phyloP scores from a whole-genome alignment of 2,329 filamentous ascomycete species.

The Trichocomaceae sp. region DNA sequence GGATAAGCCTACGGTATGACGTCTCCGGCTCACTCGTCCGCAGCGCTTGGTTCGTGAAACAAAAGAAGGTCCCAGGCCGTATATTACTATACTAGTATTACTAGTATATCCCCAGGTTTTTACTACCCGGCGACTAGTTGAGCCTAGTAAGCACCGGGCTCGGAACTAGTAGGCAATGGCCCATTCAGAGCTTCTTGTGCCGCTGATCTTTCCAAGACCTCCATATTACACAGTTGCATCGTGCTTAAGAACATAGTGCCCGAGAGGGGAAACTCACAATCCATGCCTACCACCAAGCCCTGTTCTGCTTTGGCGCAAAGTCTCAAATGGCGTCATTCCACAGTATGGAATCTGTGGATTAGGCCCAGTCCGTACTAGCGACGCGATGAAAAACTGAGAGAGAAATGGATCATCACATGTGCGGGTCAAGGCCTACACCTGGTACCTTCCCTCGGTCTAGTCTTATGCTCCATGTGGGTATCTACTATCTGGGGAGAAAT shows the following conservation, averaged over 20 bases:
- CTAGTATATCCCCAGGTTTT: background rate
- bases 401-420: constrained; percentile 8
- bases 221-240: background rate
- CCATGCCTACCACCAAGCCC: constrained; percentile 4
- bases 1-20: too few relatives aligned
- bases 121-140: background rate
- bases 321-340: constrained; percentile 5
- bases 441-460: constrained; percentile 3
- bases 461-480: constrained; percentile 5
- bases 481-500: constrained; percentile 1
- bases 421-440: constrained; percentile 1
- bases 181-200: constrained; percentile 3
- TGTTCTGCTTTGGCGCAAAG: constrained; percentile 1
- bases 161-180: constrained; percentile 2
- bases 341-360: background rate
- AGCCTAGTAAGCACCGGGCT: constrained; percentile 4
- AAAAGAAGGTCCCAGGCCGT: background rate
- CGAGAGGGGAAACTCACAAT: constrained; percentile 5
- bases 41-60: background rate
- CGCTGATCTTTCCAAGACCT: constrained; percentile 7
- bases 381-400: background rate
- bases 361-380: background rate
- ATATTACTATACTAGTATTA: too few relatives aligned
- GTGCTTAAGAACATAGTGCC: constrained; percentile 2
- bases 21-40: background rate